Evolutionary conservation across 495 filamentous ascomycete species (phyloP).

Genomic region (Lasiosphaeria ovina): DNA sequence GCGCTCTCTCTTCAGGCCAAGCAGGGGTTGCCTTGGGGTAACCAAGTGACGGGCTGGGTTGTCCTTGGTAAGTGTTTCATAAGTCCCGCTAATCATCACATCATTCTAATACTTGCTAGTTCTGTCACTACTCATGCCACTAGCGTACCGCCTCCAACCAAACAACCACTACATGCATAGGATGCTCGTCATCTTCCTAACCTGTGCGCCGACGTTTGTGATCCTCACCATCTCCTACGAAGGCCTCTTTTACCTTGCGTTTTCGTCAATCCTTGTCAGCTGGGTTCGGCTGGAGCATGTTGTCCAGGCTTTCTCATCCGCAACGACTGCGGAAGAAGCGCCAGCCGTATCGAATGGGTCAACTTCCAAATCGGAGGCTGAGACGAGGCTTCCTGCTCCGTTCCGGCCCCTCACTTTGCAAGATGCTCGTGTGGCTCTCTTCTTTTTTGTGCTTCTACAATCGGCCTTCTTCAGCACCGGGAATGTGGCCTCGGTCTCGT

Average conservation of each 20-base stretch:
- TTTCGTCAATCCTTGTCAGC: constrained; percentile 75
- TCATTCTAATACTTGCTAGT: constrained; percentile 44
- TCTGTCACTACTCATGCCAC: constrained; percentile 73
- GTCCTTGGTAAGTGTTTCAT: constrained; percentile 64
- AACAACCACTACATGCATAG: constrained; percentile 90
- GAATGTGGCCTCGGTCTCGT: constrained; percentile 91
- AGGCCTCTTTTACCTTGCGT: constrained; percentile 91
- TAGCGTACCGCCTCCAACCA: constrained; percentile 75
- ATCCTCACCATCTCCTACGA: constrained; percentile 98
- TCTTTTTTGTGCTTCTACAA: constrained; percentile 93
- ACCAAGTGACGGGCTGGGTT: constrained; percentile 83
- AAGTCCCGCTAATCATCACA: no score
- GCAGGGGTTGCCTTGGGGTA: constrained; percentile 82
- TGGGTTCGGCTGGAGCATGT: constrained; percentile 92
- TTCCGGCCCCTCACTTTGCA: constrained; percentile 75
- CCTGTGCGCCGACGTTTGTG: constrained; percentile 90
- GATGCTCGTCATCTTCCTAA: constrained; percentile 84
- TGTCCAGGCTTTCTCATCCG: constrained; percentile 55
- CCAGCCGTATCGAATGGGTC: constrained; percentile 24
- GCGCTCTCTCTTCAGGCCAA: constrained; percentile 80
- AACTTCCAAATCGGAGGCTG: constrained; percentile 23
- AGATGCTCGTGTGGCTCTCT: constrained; percentile 83
- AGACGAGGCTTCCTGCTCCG: constrained; percentile 28
- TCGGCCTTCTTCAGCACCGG: constrained; percentile 97
- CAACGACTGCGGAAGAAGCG: constrained; percentile 15